Evolutionary conservation across 176 grass and related monocot genomes (phyloP).

Genomic region (Areca catechu): DNA sequence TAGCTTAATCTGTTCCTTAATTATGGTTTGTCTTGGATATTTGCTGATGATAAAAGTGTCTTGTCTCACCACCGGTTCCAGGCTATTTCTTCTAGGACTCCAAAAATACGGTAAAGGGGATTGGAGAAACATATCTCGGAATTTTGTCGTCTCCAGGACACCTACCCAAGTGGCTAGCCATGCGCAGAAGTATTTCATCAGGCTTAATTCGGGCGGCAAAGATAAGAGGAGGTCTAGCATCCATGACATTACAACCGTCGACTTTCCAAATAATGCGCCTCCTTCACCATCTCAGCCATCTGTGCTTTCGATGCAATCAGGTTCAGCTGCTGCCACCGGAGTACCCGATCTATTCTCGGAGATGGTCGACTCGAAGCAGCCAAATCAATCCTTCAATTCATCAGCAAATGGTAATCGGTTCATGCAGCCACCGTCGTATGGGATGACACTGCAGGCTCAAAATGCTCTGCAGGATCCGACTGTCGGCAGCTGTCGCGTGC

Average conservation of each 20-base stretch:
- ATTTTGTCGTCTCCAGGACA: conserved; percentile 13
- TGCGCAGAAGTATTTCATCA: conserved; percentile 26
- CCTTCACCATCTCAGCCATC: conserved; percentile 6
- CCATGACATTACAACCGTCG: conserved; percentile 21
- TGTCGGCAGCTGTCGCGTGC: too few relatives aligned
- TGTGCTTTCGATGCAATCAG: not conserved
- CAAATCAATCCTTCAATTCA: not conserved
- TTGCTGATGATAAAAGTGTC: not conserved
- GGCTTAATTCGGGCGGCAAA: conserved; percentile 20
- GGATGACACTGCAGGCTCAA: not conserved
- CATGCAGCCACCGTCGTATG: not conserved
- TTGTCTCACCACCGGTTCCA: not conserved
- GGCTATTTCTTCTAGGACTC: conserved; percentile 15
- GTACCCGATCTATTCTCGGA: not conserved
- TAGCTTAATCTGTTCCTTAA: too few relatives aligned
- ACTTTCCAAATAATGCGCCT: conserved; percentile 11
- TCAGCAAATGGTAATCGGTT: not conserved
- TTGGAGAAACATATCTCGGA: conserved; percentile 20
- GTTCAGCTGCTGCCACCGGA: not conserved
- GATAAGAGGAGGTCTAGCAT: conserved; percentile 30
- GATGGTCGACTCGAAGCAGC: not conserved
- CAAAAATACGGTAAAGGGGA: conserved; percentile 22
- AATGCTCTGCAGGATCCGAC: too few relatives aligned
- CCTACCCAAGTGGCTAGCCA: conserved; percentile 26
- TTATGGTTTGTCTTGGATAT: too few relatives aligned